Base-by-base conservation (phyloP, 257 asterid species). In the Solanum etuberosum region DNA sequence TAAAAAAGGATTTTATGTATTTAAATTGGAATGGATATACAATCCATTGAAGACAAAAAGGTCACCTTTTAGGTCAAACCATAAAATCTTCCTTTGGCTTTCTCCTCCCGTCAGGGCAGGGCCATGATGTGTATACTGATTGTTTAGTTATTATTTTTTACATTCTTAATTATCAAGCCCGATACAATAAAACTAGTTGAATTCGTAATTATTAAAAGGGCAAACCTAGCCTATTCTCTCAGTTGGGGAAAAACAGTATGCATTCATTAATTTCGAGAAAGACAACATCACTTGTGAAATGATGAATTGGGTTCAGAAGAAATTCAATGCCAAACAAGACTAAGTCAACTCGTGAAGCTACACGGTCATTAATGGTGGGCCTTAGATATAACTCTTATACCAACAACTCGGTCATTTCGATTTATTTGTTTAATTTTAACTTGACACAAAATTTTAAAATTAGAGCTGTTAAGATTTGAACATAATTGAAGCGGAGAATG, bases 351-450 rank as follows among this genome's bases (percentile, higher is more conserved):
- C 42, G 16, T 29, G 42, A 46, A 59, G 67, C 85, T 9, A 9
- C 63, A 12, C 82, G 14, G 43, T 40, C 65, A 78, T 15, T 78
- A 46, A 80, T 80, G 37, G 40, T 43, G 85, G 67, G 27, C 9
- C 18, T 80, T 42, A 80, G 6, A 80, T 12, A 68, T 3, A 68
- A 59, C 31, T 59, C 68, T 59, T 59, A 21, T 7, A 54, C 63
- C 63, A 54, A 54, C 2, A 18, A 54, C 0, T 54, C 4, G 1
- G 0, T 3, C 11, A 7, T n/a, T 23, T 61, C 0, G 0, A 3
- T 61, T 23, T 61, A 0, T 61, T 0, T n/a, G 1, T 9, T 61
- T 61, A 15, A 61, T 54, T 54, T 1, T 54, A 0, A 54, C 0
- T 54, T 54, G 0, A 20, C 0, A 20, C 0, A 20, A 20, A 54